Base-by-base conservation (phyloP, 176 grass and related monocot species). In the Thalia dealbata region DNA sequence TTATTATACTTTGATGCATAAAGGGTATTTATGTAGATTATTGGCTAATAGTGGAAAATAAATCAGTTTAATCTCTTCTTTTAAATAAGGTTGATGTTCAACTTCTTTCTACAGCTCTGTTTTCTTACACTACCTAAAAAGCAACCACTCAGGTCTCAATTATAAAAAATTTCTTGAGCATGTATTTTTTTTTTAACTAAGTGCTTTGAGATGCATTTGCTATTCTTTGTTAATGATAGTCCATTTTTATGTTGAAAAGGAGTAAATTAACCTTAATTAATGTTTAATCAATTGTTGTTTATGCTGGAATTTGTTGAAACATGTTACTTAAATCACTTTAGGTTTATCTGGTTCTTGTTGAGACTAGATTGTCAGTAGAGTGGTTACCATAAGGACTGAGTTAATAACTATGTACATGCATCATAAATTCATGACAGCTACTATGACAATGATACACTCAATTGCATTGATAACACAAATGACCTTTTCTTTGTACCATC, bases 1-100 rank as follows among this genome's bases (percentile, higher is more conserved):
- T 79, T 75, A 58, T 79, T 75, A 58, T 58, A n/a, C 7, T n/a
- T 9, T 58, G 54, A 22, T 48, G 32, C 32, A 38, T 38, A 38
- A 38, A 38, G 32, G 32, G 32, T 9, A 48, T 48, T 10, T 48
- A 48, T 48, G 45, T 13, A 48, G 4, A 4, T 38, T 38, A 38
- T 38, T 38, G 32, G n/a, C n/a, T n/a, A n/a, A n/a, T n/a, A n/a
- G n/a, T n/a, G n/a, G n/a, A n/a, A n/a, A n/a, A n/a, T n/a, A n/a
- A n/a, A n/a, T n/a, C 28, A 35, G n/a, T 38, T 38, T 38, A 4
- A 38, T 38, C 32, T 38, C 32, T 38, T 38, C 32, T 4, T 38
- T 38, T 38, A 4, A 38, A 38, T 38, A 38, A 38, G 4, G 32
- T 38, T 38, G 32, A 38, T 38, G 3, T 2, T 4, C 32, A 38